phyloP scores from a whole-genome alignment of 2,329 filamentous ascomycete genomes.

The Claviceps sp. region DNA sequence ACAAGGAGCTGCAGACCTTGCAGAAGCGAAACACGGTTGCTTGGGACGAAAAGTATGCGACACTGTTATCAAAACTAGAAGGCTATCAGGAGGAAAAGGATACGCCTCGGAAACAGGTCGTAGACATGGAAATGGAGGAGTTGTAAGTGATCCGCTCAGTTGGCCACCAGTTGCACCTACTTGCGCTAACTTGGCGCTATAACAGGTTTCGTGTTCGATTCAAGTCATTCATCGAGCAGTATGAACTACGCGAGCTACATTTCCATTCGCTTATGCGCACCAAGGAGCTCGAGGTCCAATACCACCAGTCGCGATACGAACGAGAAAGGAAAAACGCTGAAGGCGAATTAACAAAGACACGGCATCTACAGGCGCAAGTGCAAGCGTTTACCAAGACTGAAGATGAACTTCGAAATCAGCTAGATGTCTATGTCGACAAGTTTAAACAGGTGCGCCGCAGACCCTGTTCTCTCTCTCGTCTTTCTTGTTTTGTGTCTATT shows the following conservation, averaged over 20 bases:
- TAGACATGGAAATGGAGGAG: conserved; percentile 82
- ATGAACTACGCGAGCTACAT: conserved; percentile 86
- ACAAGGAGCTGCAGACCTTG: conserved; percentile 77
- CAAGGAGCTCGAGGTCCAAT: conserved; percentile 92
- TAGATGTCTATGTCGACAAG: conserved; percentile 98
- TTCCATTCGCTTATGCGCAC: conserved; percentile 85
- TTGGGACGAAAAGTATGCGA: conserved; percentile 74
- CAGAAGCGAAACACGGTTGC: conserved; percentile 72
- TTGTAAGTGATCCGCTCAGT: conserved; percentile 41
- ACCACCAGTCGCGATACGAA: conserved; percentile 77
- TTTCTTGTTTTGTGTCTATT: background rate
- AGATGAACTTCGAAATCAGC: conserved; percentile 79
- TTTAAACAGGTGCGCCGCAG: conserved; percentile 81
- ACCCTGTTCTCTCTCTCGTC: background rate
- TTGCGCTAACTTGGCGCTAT: conserved; percentile 6
- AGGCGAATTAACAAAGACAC: conserved; percentile 62
- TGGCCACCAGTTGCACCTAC: background rate
- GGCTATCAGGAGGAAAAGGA: conserved; percentile 80
- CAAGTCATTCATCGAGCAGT: conserved; percentile 93
- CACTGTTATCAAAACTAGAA: conserved; percentile 70
- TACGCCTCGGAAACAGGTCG: conserved; percentile 63
- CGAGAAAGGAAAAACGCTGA: conserved; percentile 83
- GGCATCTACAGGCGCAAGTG: conserved; percentile 80
- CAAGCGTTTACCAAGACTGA: conserved; percentile 95
- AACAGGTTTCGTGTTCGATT: conserved; percentile 69